Evolutionary conservation across 2,329 filamentous ascomycete genomes (phyloP).

Genomic region (Paecilomyces variotii): DNA sequence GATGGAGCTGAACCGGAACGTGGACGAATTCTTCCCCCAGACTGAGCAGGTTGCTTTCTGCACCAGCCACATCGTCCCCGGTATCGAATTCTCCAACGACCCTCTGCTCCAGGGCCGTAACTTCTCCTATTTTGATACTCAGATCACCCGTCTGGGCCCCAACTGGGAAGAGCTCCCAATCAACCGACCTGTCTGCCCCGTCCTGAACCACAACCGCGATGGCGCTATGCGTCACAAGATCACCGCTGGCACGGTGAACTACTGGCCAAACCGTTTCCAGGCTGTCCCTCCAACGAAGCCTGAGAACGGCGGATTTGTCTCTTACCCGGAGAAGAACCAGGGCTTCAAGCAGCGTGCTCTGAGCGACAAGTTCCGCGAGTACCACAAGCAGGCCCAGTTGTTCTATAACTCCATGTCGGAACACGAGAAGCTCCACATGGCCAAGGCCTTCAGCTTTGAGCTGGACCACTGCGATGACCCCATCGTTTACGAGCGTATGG

Average conservation of each 20-base stretch:
- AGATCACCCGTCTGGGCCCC: conserved; percentile 57
- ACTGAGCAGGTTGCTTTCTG: conserved; percentile 80
- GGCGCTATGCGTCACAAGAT: conserved; percentile 67
- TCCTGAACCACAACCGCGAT: conserved; percentile 68
- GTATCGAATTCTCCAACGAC: conserved; percentile 69
- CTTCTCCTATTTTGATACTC: conserved; percentile 45
- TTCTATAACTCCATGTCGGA: conserved; percentile 71
- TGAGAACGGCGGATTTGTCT: conserved; percentile 60
- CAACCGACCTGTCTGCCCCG: conserved; percentile 61
- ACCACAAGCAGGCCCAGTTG: conserved; percentile 68
- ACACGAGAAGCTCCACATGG: conserved; percentile 58
- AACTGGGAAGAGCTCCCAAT: conserved; percentile 66
- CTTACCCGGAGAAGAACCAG: conserved; percentile 56
- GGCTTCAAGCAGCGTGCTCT: conserved; percentile 60
- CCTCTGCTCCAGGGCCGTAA: conserved; percentile 68
- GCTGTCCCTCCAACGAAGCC: conserved; percentile 54
- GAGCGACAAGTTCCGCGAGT: conserved; percentile 71
- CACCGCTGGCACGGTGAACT: conserved; percentile 64
- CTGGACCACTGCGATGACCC: conserved; percentile 76
- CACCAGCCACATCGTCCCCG: conserved; percentile 69
- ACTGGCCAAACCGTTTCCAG: conserved; percentile 68
- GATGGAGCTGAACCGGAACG: conserved; percentile 68
- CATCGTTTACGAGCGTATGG: conserved; percentile 64
- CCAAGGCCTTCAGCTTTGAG: conserved; percentile 58
- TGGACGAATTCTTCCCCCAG: conserved; percentile 75